Evolutionary conservation across 352 stramenopile species (phyloP).

Genomic region (Blastocystis hominis): DNA sequence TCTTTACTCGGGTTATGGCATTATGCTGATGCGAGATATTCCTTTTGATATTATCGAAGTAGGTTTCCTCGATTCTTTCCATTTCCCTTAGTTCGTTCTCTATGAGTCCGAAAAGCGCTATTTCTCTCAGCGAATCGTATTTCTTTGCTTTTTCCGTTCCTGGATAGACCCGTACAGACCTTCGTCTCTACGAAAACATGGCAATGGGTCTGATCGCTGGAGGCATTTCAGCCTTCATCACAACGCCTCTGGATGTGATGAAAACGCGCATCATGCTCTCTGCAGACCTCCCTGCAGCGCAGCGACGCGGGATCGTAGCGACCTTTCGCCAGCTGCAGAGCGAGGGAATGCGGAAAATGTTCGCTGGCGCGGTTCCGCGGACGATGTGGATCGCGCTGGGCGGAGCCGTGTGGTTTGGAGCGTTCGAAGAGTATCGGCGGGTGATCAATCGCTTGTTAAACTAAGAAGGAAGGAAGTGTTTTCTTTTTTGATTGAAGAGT

Average conservation of each 20-base stretch:
- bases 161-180: neutral
- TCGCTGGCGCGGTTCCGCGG: neutral
- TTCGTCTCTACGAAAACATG: conserved; percentile 47
- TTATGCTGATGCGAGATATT: conserved; percentile 49
- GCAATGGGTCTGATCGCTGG: conserved; percentile 11
- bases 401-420: conserved; percentile 46
- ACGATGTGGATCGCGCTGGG: conserved; percentile 48
- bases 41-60: conserved; percentile 57
- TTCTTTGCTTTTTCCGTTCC: neutral
- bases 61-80: neutral
- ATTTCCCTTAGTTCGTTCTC: conserved; percentile 9
- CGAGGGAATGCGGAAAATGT: conserved; percentile 3
- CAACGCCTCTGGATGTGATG: conserved; percentile 40
- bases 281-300: neutral
- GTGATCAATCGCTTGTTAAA: neutral
- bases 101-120: conserved; percentile 40
- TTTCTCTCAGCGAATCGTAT: neutral
- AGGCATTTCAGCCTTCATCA: conserved; percentile 19
- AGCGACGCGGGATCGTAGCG: neutral
- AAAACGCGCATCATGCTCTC: conserved; percentile 55
- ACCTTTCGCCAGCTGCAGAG: neutral
- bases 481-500: neutral
- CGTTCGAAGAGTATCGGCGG: conserved; percentile 32
- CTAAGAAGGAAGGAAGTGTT: neutral
- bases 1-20: conserved; percentile 34